Evolutionary conservation across 345 rosid genomes (phyloP).

Genomic region (Lepidium africanum): DNA sequence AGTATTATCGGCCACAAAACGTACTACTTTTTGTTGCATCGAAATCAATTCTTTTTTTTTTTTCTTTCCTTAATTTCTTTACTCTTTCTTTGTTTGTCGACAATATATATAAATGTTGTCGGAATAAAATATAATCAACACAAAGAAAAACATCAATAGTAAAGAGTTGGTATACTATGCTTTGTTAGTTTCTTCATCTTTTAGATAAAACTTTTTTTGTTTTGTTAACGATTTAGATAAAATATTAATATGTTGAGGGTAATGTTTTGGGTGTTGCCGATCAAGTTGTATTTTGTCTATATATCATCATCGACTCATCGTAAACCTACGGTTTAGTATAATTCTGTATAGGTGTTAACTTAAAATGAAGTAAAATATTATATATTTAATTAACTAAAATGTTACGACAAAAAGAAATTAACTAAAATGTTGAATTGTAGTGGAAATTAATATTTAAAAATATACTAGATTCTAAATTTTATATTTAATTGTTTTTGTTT

Average conservation of each 20-base stretch:
- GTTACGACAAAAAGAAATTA: too few relatives aligned
- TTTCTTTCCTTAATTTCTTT: neutral
- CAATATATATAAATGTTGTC: neutral
- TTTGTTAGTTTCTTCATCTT: neutral
- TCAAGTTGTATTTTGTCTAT: neutral
- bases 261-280: neutral
- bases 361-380: too few relatives aligned
- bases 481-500: too few relatives aligned
- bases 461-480: too few relatives aligned
- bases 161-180: too few relatives aligned
- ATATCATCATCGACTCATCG: too few relatives aligned
- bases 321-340: neutral
- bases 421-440: too few relatives aligned
- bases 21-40: neutral
- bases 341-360: neutral
- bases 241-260: too few relatives aligned
- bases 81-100: neutral
- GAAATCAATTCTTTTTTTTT: neutral
- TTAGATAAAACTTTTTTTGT: too few relatives aligned
- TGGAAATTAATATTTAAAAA: too few relatives aligned
- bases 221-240: too few relatives aligned
- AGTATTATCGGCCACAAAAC: neutral
- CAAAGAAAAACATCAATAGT: neutral
- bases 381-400: too few relatives aligned
- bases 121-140: neutral